Conservation (phyloP, 2,329 filamentous ascomycete species). For the Trichoderma asperellum region DNA sequence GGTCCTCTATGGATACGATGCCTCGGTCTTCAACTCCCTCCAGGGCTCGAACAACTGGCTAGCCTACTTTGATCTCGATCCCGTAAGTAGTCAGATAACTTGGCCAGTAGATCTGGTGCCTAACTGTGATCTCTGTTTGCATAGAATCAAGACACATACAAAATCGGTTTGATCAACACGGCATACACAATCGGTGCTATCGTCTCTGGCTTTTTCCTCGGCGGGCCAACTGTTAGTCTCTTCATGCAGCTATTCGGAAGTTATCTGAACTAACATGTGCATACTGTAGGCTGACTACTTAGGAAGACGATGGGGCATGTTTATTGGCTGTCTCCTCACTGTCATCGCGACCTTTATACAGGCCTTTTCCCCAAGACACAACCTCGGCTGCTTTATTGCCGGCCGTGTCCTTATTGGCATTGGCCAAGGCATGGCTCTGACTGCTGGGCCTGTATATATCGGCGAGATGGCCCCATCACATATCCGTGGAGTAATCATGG, state of each 20-base stretch:
- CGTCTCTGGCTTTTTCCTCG: not conserved
- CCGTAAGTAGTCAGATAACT: not conserved
- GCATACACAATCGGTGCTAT: constrained; percentile 9
- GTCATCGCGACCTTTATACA: constrained; percentile 7
- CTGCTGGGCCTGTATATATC: constrained; percentile 1
- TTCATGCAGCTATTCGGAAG: not conserved
- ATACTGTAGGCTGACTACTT: not conserved
- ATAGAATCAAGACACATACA: not conserved
- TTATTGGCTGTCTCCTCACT: not conserved
- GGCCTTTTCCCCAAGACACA: constrained; percentile 3
- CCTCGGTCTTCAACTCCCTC: constrained; percentile 2
- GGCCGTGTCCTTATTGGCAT: constrained; percentile 2
- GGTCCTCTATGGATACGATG: constrained; percentile 11
- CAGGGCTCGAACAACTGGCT: constrained; percentile 6
- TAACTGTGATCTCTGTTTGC: not conserved
- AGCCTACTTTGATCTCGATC: constrained; percentile 6
- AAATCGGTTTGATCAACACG: constrained; percentile 7
- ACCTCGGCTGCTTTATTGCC: constrained; percentile 7
- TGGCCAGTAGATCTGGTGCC: not conserved
- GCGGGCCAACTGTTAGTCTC: not conserved
- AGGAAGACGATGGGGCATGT: constrained; percentile 11
- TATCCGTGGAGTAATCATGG: constrained; percentile 1
- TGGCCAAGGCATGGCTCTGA: constrained; percentile 11
- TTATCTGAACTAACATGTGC: not conserved
- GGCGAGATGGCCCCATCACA: constrained; percentile 10